Conservation (phyloP, 441 rosid genomes). For the Populus hybrid region DNA sequence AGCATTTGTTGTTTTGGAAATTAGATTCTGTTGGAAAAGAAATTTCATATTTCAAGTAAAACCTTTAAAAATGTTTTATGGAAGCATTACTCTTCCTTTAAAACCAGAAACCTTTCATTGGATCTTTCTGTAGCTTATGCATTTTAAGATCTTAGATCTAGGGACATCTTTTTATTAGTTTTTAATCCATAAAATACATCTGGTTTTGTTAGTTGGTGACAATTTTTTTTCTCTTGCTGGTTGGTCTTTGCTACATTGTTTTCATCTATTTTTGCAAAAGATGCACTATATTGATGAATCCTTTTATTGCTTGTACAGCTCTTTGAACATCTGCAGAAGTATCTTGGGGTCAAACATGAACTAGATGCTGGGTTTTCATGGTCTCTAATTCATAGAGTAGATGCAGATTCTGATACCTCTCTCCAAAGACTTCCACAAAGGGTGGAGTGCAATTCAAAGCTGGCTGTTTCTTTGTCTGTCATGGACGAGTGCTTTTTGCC, state of each 20-base stretch:
- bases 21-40: not conserved
- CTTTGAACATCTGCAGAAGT: slow-evolving; percentile 69
- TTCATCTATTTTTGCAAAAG: not conserved
- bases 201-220: not conserved
- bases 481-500: slow-evolving; percentile 99
- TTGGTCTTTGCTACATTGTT: not conserved
- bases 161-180: not conserved
- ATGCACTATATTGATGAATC: slow-evolving; percentile 12
- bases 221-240: not conserved
- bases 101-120: not conserved
- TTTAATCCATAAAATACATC: not conserved
- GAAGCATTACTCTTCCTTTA: not conserved
- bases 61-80: not conserved
- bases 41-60: not conserved
- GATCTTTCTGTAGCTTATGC: not conserved
- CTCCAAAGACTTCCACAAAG: slow-evolving; percentile 55
- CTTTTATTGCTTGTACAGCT: slow-evolving; percentile 50
- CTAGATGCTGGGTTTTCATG: slow-evolving; percentile 87
- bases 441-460: slow-evolving; percentile 87
- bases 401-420: slow-evolving; percentile 44
- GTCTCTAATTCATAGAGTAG: slow-evolving; percentile 75
- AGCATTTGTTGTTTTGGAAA: not conserved
- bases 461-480: slow-evolving; percentile 83
- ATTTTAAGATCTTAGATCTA: not conserved
- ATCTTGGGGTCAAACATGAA: slow-evolving; percentile 81